Conservation (phyloP, 345 rosid species). For the Mercurialis annua region DNA sequence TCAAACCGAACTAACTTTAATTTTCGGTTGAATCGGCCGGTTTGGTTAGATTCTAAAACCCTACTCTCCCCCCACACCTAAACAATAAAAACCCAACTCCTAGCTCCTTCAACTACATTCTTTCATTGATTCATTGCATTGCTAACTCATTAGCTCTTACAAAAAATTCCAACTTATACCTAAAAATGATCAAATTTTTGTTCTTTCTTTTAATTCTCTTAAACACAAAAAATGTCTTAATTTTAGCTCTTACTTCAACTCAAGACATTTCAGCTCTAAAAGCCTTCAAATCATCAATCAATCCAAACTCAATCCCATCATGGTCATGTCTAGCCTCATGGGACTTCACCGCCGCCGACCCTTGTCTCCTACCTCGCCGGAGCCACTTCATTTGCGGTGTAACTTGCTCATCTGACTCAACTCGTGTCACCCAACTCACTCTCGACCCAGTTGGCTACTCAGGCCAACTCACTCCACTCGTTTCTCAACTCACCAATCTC, state of each 20-base stretch:
- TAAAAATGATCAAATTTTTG: background rate
- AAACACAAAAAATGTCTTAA: background rate
- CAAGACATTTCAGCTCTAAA: slow-evolving; percentile 56
- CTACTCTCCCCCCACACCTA: slow-evolving; percentile 13
- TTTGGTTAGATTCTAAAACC: too few relatives aligned
- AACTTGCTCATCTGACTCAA: slow-evolving; percentile 49
- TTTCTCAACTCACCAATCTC: slow-evolving; percentile 54
- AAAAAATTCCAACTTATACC: background rate
- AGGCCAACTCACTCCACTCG: slow-evolving; percentile 59
- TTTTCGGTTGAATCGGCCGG: too few relatives aligned
- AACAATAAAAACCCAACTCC: background rate
- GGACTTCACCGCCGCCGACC: slow-evolving; percentile 62
- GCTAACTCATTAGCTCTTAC: background rate
- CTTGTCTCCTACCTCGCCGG: slow-evolving; percentile 65
- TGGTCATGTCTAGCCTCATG: slow-evolving; percentile 72
- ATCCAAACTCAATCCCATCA: slow-evolving; percentile 45
- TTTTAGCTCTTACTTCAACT: slow-evolving; percentile 17
- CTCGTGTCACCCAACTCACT: slow-evolving; percentile 58
- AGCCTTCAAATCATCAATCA: slow-evolving; percentile 54
- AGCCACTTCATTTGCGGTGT: slow-evolving; percentile 65
- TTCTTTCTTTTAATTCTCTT: background rate
- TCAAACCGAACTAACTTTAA: too few relatives aligned
- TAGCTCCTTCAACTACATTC: background rate
- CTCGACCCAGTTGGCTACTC: slow-evolving; percentile 83
- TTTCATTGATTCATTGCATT: background rate